phyloP scores from a whole-genome alignment of 164 flowering plant species.

The Stephania cephalantha region DNA sequence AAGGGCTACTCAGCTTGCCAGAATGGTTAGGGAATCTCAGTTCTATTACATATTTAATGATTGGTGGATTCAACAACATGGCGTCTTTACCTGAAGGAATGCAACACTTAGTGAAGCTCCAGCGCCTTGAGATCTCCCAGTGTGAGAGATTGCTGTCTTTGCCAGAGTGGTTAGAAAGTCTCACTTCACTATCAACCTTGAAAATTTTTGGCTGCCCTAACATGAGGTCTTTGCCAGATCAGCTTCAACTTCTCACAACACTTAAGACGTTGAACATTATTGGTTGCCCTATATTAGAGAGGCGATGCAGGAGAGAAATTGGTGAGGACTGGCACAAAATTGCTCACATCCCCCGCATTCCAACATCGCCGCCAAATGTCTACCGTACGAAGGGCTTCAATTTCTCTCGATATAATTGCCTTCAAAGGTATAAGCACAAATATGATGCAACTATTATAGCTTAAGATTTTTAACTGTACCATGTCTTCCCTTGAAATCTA shows the following conservation, averaged over 20 bases:
- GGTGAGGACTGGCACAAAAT: conserved; percentile 7
- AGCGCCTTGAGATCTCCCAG: background rate
- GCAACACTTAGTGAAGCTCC: background rate
- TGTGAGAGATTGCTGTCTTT: background rate
- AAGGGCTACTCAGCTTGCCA: background rate
- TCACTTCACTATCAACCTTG: background rate
- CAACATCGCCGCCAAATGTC: background rate
- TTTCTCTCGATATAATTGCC: no score
- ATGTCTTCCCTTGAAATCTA: no score
- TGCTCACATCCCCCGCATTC: background rate
- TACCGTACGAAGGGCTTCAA: no score
- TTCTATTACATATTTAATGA: background rate
- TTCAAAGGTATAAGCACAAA: no score
- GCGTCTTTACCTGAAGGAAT: background rate
- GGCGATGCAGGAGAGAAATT: background rate
- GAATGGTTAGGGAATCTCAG: background rate
- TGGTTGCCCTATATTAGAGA: background rate
- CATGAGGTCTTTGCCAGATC: background rate
- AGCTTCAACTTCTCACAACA: background rate
- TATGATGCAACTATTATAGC: no score
- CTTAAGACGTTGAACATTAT: background rate
- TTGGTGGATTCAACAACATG: background rate
- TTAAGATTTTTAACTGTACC: no score
- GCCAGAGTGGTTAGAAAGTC: background rate
- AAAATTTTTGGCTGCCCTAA: background rate